Evolutionary conservation across 495 filamentous ascomycete genomes (phyloP), one percentile per base, ranked within the genome.

Genomic region (Hypoxylon trugodes): DNA sequence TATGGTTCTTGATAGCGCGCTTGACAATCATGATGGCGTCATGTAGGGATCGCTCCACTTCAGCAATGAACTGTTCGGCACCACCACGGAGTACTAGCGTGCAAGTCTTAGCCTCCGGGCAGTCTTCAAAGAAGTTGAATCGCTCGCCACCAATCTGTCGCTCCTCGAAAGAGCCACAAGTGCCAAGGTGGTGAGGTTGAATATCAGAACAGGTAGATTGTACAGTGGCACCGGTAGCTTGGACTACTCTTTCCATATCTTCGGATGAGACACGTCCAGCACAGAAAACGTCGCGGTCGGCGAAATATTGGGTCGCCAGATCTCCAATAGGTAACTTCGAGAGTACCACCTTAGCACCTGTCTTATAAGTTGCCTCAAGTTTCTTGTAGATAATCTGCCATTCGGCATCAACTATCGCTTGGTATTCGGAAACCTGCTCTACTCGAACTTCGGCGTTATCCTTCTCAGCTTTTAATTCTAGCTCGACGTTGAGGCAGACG

Each of bases 371-470:
- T 22, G 93, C 92, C 78, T 98, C 94, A 68, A 98, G 87, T 84
- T 98, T 98, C 83, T 97, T 93, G 86, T 87, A 97, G 75, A 98
- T 98, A 73, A 98, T 98, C 79, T 96, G 91, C 95, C 95, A 98
- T 77, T 98, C 95, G 35, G 95, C 95, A 74, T 98, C 95, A 73
- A 98, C 95, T 69, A 98, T 96, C 43, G 95, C 95, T 79, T 98
- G 95, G 81, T 98, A 98, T 80, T 98, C 95, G 24, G 94, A 96
- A 56, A 98, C 95, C 72, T 98, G 95, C 78, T 97, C 95, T 41
- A 98, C 93, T 62, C 95, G 86, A 55, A 98, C 93, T 78, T 98
- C 95, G 42, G 95, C 95, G 69, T 98, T 98, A 80, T 98, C 95
- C 81, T 97, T 98, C 76, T 98, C 95, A 61, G 89, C 91, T 85